Evolutionary conservation across 1,284 basidiomycete species (phyloP).

Genomic region (Coriolopsis trogii): DNA sequence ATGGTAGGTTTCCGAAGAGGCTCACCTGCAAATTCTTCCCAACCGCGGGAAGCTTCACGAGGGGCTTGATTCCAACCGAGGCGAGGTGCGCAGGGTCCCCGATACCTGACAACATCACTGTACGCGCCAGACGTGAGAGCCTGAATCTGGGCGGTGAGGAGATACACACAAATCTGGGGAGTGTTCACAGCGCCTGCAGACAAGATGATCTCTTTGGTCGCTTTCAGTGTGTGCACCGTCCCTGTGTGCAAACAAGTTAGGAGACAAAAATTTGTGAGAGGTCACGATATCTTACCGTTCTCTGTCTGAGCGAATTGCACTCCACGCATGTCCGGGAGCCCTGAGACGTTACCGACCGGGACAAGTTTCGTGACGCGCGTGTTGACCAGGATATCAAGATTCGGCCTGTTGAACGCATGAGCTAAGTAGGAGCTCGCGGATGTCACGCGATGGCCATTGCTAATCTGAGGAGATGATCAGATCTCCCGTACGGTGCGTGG

Average conservation of each 20-base stretch:
- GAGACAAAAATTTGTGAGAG: neutral
- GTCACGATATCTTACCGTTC: slow-evolving; percentile 12
- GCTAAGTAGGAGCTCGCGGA: slow-evolving; percentile 34
- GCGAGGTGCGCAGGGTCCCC: slow-evolving; percentile 15
- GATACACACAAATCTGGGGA: slow-evolving; percentile 36
- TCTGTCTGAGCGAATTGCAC: slow-evolving; percentile 35
- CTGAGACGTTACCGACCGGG: neutral
- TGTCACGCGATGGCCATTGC: slow-evolving; percentile 27
- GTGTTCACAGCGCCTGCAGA: slow-evolving; percentile 22
- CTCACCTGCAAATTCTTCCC: slow-evolving; percentile 33
- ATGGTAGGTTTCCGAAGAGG: neutral
- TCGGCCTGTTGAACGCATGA: slow-evolving; percentile 35
- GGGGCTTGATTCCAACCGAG: slow-evolving; percentile 26
- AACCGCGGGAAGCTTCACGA: slow-evolving; percentile 37
- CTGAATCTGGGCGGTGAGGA: too few relatives aligned
- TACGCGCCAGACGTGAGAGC: too few relatives aligned
- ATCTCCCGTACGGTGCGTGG: neutral
- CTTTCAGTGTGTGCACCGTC: slow-evolving; percentile 17
- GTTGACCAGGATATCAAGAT: slow-evolving; percentile 44
- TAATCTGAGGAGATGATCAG: slow-evolving; percentile 3
- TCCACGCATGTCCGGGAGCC: slow-evolving; percentile 28
- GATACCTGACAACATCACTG: slow-evolving; percentile 24
- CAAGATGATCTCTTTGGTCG: slow-evolving; percentile 28
- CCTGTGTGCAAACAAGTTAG: neutral
- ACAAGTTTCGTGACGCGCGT: slow-evolving; percentile 38